Evolutionary conservation across 2,329 filamentous ascomycete species (phyloP).

Genomic region (Eutypa lata): DNA sequence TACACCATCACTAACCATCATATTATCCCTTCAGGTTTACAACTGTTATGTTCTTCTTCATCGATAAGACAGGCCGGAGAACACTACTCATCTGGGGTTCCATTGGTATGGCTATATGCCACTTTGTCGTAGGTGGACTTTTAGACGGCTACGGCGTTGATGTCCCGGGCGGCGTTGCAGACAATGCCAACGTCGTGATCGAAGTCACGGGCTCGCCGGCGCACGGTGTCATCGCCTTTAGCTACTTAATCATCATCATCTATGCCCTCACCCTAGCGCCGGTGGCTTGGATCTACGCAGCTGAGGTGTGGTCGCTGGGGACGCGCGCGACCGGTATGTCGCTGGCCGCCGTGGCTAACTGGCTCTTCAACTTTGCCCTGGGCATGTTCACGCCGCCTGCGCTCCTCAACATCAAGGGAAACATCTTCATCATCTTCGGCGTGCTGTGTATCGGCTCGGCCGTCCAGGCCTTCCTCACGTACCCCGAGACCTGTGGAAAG

Average conservation of each 20-base stretch:
- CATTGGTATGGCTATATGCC: constrained; percentile 62
- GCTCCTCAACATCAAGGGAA: constrained; percentile 56
- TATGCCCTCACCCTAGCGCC: constrained; percentile 63
- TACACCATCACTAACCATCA: not conserved
- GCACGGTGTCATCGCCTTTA: constrained; percentile 63
- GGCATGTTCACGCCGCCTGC: constrained; percentile 56
- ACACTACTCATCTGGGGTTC: constrained; percentile 64
- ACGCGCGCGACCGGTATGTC: constrained; percentile 59
- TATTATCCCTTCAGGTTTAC: constrained; percentile 33
- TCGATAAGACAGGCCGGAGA: constrained; percentile 57
- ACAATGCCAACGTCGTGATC: constrained; percentile 52
- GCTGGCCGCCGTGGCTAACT: constrained; percentile 52
- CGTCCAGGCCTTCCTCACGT: constrained; percentile 32
- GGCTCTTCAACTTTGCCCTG: constrained; percentile 58
- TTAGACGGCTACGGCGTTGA: constrained; percentile 44
- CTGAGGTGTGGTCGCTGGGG: constrained; percentile 62
- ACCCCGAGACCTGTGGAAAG: constrained; percentile 35
- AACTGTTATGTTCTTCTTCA: constrained; percentile 46
- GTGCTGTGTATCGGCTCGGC: constrained; percentile 32
- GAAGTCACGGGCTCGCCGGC: constrained; percentile 49
- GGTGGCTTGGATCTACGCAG: constrained; percentile 63
- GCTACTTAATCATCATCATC: constrained; percentile 61
- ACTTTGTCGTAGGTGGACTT: constrained; percentile 52
- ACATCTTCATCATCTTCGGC: constrained; percentile 41
- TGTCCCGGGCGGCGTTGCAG: constrained; percentile 41